Evolutionary conservation across 345 rosid genomes (phyloP).

Genomic region (Melaleuca quinquenervia): DNA sequence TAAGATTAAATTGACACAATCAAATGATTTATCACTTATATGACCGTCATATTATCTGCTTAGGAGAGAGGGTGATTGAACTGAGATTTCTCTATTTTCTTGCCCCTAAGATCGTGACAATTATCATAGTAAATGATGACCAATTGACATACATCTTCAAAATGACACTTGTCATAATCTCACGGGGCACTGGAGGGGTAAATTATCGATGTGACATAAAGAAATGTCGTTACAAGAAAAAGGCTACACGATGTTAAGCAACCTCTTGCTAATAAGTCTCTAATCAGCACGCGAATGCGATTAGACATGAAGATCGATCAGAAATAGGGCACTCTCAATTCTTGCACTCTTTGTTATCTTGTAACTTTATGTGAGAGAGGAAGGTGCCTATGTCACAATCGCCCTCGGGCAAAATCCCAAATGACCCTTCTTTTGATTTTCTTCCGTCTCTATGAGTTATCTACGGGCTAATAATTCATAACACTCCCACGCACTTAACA

Average conservation of each 20-base stretch:
- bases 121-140: not conserved
- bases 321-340: not conserved
- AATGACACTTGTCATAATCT: not conserved
- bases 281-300: not conserved
- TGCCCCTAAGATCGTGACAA: not conserved
- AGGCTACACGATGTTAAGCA: not conserved
- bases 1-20: no score
- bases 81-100: not conserved
- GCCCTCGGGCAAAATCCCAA: not conserved
- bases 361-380: not conserved
- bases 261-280: not conserved
- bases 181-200: not conserved
- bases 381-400: not conserved
- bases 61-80: not conserved
- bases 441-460: not conserved
- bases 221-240: not conserved
- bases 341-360: not conserved
- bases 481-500: not conserved
- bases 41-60: no score
- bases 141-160: not conserved
- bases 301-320: not conserved
- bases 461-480: not conserved
- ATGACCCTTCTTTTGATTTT: not conserved
- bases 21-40: no score
- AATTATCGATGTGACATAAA: not conserved